A percentile compares a stretch with the other conserved stretches of the same genome.
These are phyloP conservation scores for peach (Prunus persica) DNA, from an alignment of 306 rosid species.

Conservation along the genomic window DNA sequence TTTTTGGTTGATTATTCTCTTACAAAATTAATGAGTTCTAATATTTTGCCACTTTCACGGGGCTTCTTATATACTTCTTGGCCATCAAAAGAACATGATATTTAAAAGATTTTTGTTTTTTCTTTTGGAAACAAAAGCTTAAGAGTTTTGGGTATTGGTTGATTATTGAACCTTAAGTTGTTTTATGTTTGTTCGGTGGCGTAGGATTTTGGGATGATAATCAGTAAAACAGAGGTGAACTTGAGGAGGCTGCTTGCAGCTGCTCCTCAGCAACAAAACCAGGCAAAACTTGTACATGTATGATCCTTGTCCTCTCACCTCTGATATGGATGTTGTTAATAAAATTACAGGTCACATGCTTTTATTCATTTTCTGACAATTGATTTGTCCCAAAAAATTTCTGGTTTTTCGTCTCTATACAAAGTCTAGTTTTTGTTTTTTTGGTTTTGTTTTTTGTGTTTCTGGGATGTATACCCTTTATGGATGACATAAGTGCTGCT, in stretches of 20 bases:
- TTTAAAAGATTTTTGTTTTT: neutral
- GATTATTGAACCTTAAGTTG: neutral
- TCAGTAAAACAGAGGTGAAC: conserved; percentile 82
- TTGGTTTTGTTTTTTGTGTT: neutral
- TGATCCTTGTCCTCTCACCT: conserved; percentile 9
- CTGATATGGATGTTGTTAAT: neutral
- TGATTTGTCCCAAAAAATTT: neutral
- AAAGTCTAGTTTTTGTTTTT: neutral
- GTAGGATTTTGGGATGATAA: conserved; percentile 48
- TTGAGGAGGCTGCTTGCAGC: conserved; percentile 79
- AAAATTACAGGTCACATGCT: neutral
- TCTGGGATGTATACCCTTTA: conserved; percentile 4
- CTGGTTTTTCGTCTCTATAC: neutral
- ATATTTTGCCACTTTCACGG: too few relatives aligned
- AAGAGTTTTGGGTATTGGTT: neutral
- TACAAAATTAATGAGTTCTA: neutral
- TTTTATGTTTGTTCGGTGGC: neutral
- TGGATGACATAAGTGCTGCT: conserved; percentile 5
- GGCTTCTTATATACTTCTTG: too few relatives aligned
- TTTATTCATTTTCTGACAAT: neutral
- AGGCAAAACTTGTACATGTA: conserved; percentile 84
- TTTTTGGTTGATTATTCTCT: neutral
- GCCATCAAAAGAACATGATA: too few relatives aligned
- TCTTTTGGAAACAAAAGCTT: too few relatives aligned
- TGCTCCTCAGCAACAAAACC: conserved; percentile 84